Base-by-base conservation (phyloP, 139 green algal species). In the Eudorina sp. region DNA sequence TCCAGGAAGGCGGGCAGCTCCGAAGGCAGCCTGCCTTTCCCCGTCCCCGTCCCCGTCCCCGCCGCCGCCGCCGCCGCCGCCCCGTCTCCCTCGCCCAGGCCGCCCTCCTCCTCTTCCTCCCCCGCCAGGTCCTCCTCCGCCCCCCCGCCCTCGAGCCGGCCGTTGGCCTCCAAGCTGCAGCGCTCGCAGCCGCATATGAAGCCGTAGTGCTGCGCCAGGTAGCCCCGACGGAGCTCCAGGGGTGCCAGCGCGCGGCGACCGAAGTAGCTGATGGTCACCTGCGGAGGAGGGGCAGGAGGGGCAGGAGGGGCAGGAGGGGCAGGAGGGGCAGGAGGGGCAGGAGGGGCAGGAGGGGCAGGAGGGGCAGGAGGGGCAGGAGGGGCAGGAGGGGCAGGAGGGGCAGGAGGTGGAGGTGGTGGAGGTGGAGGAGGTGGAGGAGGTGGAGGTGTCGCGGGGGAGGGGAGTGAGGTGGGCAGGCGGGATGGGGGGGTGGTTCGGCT, bases 211-310 rank as follows among this genome's bases (percentile, higher is more conserved):
- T 25, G 43, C 3, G 31, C n/a, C 55, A 86, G 79, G 29, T 86
- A 62, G 79, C 60, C 38, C 14, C 79, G 79, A 13, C 60, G 79
- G 0, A 38, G 8, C 36, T 40, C 16, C 58, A 76, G 79, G n/a
- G 60, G 79, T 9, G 60, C 60, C 41, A 86, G 60, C 0, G 41
- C 41, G 18, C 60, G 79, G 41, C 60, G 60, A 29, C 79, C 79
- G 11, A 76, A 64, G 79, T 86, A 86, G 60, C 60, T 77, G 41
- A 86, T 62, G 29, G 79, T 86, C 18, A 86, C 41, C 79, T 86
- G 79, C 1, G 1, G 48, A n/a, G 48, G 8, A 41, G 1, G 45
- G 45, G 34, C 8, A 29, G 27, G 3, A 19, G 40, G 41, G 23
- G 70, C 3, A 13, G 41, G 40, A 11, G 38, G 69, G 38, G 55